Percentiles rank a stretch among this genome's conserved stretches.
These are phyloP conservation scores for Cladosporium cucumerinum DNA, from an alignment of 2,329 filamentous ascomycete genomes.

Conservation along the genomic window DNA sequence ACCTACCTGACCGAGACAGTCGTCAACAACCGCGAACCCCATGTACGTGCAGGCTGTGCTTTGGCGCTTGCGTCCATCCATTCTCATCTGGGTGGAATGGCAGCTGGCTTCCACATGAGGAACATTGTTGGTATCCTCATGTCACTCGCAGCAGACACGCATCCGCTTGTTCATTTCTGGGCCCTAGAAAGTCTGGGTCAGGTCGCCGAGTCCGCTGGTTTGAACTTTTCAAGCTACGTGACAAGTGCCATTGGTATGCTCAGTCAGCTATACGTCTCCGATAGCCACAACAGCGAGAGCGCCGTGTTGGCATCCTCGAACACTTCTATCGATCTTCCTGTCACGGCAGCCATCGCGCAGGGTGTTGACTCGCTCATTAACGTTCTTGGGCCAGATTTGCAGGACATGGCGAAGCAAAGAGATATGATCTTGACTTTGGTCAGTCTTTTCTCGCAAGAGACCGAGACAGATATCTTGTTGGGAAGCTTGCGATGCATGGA, in stretches of 20 bases:
- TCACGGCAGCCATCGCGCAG: slow-evolving; percentile 76
- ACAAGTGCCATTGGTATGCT: slow-evolving; percentile 90
- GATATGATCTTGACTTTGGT: slow-evolving; percentile 88
- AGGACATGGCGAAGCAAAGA: slow-evolving; percentile 86
- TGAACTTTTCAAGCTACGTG: slow-evolving; percentile 89
- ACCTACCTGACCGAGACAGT: slow-evolving; percentile 92
- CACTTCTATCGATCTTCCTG: slow-evolving; percentile 79
- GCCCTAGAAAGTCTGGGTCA: slow-evolving; percentile 82
- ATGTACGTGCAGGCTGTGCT: slow-evolving; percentile 88
- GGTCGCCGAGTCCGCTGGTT: slow-evolving; percentile 85
- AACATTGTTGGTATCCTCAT: slow-evolving; percentile 97
- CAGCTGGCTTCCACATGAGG: slow-evolving; percentile 91
- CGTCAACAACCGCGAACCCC: slow-evolving; percentile 87
- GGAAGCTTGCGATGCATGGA: slow-evolving; percentile 82
- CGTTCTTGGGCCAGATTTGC: slow-evolving; percentile 89
- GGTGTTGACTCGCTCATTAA: slow-evolving; percentile 96
- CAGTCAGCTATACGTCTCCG: slow-evolving; percentile 85
- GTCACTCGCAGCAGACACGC: slow-evolving; percentile 92
- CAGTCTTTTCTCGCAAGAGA: slow-evolving; percentile 68
- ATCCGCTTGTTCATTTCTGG: slow-evolving; percentile 95
- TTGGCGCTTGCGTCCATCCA: slow-evolving; percentile 92
- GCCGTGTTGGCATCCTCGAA: slow-evolving; percentile 80
- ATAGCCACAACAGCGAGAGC: slow-evolving; percentile 85
- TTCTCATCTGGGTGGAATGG: slow-evolving; percentile 94
- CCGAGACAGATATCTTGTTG: slow-evolving; percentile 66